phyloP scores from a whole-genome alignment of 495 filamentous ascomycete genomes.

The Podospora australis region DNA sequence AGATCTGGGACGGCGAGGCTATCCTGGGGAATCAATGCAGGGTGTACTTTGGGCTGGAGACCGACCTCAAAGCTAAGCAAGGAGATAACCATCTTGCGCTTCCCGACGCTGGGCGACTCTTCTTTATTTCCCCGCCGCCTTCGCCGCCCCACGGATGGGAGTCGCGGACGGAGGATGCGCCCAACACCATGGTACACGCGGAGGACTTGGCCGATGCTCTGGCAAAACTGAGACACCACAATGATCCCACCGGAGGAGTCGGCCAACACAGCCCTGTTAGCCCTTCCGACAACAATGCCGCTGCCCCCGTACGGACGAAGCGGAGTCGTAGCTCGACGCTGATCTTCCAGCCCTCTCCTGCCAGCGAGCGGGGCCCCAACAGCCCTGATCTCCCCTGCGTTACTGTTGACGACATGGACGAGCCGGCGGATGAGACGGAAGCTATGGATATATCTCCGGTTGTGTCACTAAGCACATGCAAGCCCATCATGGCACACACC shows the following conservation, averaged over 20 bases:
- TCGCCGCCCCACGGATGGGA: constrained; percentile 91
- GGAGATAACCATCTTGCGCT: constrained; percentile 64
- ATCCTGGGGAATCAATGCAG: constrained; percentile 65
- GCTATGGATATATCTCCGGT: constrained; percentile 39
- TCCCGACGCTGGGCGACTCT: constrained; percentile 81
- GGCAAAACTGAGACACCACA: constrained; percentile 51
- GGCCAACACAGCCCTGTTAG: constrained; percentile 15
- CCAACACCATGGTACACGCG: constrained; percentile 89
- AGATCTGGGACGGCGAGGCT: constrained; percentile 61
- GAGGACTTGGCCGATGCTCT: constrained; percentile 81
- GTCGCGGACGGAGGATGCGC: constrained; percentile 78
- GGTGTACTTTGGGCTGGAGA: constrained; percentile 85
- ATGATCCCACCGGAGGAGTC: constrained; percentile 1
- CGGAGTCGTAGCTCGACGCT: constrained; percentile 38
- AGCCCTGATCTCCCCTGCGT: constrained; percentile 80
- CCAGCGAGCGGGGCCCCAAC: constrained; percentile 45
- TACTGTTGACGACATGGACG: constrained; percentile 78
- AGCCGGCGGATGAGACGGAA: constrained; percentile 6
- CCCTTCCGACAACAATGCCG: constrained; percentile 22
- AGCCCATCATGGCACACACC: constrained; percentile 66
- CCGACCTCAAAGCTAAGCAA: constrained; percentile 36
- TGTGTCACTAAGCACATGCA: constrained; percentile 39
- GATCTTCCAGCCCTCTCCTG: constrained; percentile 42
- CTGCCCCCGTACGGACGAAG: constrained; percentile 12
- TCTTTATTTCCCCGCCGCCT: constrained; percentile 95